Base-by-base conservation (phyloP, 2,329 filamentous ascomycete genomes). In the Niveomyces coronatus region DNA sequence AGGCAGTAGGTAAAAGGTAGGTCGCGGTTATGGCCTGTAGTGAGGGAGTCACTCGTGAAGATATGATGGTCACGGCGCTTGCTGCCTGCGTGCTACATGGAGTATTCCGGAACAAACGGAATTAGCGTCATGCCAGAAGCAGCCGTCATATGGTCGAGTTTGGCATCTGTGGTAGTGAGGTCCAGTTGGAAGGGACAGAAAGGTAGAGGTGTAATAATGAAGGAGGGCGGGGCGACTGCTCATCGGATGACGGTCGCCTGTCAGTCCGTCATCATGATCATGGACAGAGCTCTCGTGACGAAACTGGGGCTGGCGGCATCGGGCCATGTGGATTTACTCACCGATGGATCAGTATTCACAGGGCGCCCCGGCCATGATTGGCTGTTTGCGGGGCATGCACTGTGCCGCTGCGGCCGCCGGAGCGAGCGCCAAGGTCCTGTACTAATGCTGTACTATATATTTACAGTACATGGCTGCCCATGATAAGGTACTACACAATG, bases 321-420 rank as follows among this genome's bases (percentile, higher is more conserved):
- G 31, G 37, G 37, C 10, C 37, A 39, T 39, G 37, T 39, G 37
- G 24, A 39, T 39, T n/a, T n/a, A n/a, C n/a, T n/a, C n/a, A n/a
- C n/a, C n/a, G n/a, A n/a, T n/a, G n/a, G n/a, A n/a, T n/a, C n/a
- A n/a, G n/a, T n/a, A n/a, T n/a, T n/a, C n/a, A n/a, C n/a, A n/a
- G n/a, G n/a, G n/a, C n/a, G n/a, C n/a, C n/a, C n/a, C n/a, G n/a
- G n/a, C n/a, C n/a, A n/a, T n/a, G n/a, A n/a, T n/a, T n/a, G n/a
- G n/a, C n/a, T n/a, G n/a, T n/a, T n/a, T n/a, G n/a, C n/a, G n/a
- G n/a, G n/a, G n/a, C n/a, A n/a, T n/a, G n/a, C n/a, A n/a, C n/a
- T n/a, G n/a, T n/a, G n/a, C n/a, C n/a, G n/a, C n/a, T n/a, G n/a
- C n/a, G n/a, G n/a, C n/a, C n/a, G n/a, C n/a, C n/a, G n/a, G n/a